These are phyloP conservation scores for Rhodotorula glutinis DNA, from an alignment of 1,284 basidiomycete genomes.

Conservation along the genomic window DNA sequence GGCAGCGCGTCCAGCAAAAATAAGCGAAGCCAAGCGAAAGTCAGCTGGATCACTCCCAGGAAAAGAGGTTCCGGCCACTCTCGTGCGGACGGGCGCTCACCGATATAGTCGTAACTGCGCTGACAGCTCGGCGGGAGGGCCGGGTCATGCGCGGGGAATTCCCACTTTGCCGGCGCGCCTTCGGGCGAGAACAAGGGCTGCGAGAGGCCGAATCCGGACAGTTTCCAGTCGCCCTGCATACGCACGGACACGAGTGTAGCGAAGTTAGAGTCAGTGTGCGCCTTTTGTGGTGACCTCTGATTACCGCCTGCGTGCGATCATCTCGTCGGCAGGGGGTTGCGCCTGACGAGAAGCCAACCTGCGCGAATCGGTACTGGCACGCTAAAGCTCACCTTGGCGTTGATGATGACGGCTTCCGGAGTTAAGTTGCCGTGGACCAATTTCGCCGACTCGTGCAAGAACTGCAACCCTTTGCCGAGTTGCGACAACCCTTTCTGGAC, in stretches of 20 bases:
- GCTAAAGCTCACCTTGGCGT: conserved; percentile 63
- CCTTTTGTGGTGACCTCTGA: too few relatives aligned
- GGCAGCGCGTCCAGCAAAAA: background rate
- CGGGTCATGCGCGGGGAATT: conserved; percentile 83
- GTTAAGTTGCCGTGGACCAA: conserved; percentile 88
- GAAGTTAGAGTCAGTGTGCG: too few relatives aligned
- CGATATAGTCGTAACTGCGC: conserved; percentile 91
- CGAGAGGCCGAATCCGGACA: conserved; percentile 82
- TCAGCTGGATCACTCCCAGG: too few relatives aligned
- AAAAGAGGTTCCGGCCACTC: too few relatives aligned
- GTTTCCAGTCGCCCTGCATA: conserved; percentile 91
- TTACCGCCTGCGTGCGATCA: too few relatives aligned
- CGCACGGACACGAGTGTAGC: background rate
- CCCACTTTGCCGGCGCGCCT: conserved; percentile 75
- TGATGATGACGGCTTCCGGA: conserved; percentile 78
- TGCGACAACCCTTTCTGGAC: conserved; percentile 96
- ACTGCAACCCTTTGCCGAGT: conserved; percentile 85
- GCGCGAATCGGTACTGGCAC: too few relatives aligned
- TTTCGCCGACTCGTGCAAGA: conserved; percentile 86
- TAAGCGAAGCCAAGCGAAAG: too few relatives aligned
- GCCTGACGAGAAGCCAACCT: too few relatives aligned
- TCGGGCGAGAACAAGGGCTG: conserved; percentile 70
- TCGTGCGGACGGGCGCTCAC: too few relatives aligned
- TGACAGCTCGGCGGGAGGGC: conserved; percentile 77
- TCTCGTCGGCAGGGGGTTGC: too few relatives aligned